Evolutionary conservation across 2,329 filamentous ascomycete genomes (phyloP).

Genomic region (Aspergillus carbonarius): DNA sequence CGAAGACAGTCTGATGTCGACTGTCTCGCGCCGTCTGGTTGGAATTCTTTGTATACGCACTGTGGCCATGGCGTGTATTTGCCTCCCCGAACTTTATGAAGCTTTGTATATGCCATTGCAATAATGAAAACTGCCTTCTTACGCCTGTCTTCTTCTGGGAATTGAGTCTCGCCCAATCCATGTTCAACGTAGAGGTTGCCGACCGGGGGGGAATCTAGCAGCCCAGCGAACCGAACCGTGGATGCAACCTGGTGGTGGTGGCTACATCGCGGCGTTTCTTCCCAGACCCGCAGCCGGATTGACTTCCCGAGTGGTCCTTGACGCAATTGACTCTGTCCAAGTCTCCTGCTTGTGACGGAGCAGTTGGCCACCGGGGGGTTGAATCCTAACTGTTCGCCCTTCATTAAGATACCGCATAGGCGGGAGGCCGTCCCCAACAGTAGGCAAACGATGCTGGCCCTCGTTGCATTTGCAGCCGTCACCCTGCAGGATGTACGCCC

Average conservation of each 20-base stretch:
- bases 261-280: not conserved
- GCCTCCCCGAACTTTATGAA: not conserved
- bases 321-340: slow-evolving; percentile 16
- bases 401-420: not conserved
- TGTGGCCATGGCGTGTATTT: not conserved
- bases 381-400: not conserved
- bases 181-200: not conserved
- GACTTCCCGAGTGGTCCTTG: slow-evolving; percentile 10
- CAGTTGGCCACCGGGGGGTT: not conserved
- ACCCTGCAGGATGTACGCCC: slow-evolving; percentile 22
- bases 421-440: not conserved
- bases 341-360: not conserved
- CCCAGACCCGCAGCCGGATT: not conserved
- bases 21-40: not conserved
- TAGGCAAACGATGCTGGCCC: not conserved
- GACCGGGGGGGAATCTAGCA: not conserved
- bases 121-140: not conserved
- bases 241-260: not conserved
- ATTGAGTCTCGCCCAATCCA: not conserved
- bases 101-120: not conserved
- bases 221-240: slow-evolving; percentile 3
- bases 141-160: not conserved
- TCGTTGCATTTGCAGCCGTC: not conserved
- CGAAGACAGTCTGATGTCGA: not conserved
- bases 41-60: not conserved